Evolutionary conservation across 2,329 filamentous ascomycete species (phyloP).

Genomic region (Sporothrix dimorphospora): DNA sequence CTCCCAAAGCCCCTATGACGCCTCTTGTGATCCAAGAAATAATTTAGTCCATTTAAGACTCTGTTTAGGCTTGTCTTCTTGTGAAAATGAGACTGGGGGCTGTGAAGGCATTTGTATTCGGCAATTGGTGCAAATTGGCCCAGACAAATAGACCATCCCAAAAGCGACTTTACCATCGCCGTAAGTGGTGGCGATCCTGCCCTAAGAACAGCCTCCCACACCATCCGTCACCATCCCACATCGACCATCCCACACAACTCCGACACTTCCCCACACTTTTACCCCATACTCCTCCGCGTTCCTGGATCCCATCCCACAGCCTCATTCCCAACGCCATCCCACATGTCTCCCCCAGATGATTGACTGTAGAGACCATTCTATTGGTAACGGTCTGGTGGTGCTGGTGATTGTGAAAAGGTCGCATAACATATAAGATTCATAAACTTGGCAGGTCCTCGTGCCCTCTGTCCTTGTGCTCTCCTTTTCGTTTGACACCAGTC

Average conservation of each 20-base stretch:
- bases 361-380: neutral
- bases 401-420: too few species aligned
- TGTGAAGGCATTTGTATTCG: too few species aligned
- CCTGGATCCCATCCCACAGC: neutral
- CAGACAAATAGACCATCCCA: too few species aligned
- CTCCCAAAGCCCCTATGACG: too few species aligned
- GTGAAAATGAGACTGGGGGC: too few species aligned
- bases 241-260: neutral
- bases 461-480: neutral
- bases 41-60: too few species aligned
- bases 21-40: too few species aligned
- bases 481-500: neutral
- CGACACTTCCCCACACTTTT: slow-evolving; percentile 6
- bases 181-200: too few species aligned
- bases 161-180: too few species aligned
- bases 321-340: neutral
- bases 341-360: neutral
- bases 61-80: too few species aligned
- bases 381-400: neutral
- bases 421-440: neutral
- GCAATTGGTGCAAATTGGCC: too few species aligned
- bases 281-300: neutral
- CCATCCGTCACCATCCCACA: neutral
- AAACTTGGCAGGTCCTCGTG: neutral
- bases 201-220: neutral